Evolutionary conservation across 148 eudicot genomes (phyloP), one percentile per base, ranked within the genome.

Genomic region (Mesembryanthemum crystallinum): DNA sequence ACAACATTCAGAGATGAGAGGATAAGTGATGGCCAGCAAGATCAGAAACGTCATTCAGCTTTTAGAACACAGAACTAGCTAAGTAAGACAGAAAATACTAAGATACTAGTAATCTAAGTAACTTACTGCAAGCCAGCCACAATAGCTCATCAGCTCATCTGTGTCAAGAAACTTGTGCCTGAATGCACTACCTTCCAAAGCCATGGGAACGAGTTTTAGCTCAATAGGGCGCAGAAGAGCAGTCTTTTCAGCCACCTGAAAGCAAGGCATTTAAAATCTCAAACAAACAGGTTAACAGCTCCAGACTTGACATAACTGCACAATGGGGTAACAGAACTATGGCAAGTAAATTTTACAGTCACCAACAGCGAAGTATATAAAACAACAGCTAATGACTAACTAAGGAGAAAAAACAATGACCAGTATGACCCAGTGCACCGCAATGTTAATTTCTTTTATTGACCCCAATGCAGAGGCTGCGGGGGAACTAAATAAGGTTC

Each of bases 191-290:
- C 92, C 97, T 86, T 94, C 98, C 86, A 94, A 77, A 32, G 93
- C 90, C 82, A 86, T 64, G 13, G 98, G 98, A 59, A 94, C 93
- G 67, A 83, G 89, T 83, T 94, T 87, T 69, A 94, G 76, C 76
- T 94, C 97, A 59, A 82, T 65, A 27, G 98, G 97, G 69, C 91
- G 94, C 66, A 91, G 83, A 80, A 87, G 86, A 78, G 95, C 90
- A 14, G 98, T 91, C 82, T 94, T 94, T 71, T 91, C 95, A 77
- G 95, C 95, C 83, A 94, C 93, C 98, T 94, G 86, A 76, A 83
- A 47, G 33, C 54, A 79, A 69, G 27, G 20, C 51, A 76, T 9
- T 64, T 55, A 61, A 60, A 37, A 64, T 55, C 67, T 54, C 43
- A 75, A 29, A 76, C 60, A 25, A 69, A 51, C 64, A 61, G 25